Evolutionary conservation across 768 basidiomycete species (phyloP), one percentile per base, ranked within the genome.

Genomic region (Xanthoconium stramineum): DNA sequence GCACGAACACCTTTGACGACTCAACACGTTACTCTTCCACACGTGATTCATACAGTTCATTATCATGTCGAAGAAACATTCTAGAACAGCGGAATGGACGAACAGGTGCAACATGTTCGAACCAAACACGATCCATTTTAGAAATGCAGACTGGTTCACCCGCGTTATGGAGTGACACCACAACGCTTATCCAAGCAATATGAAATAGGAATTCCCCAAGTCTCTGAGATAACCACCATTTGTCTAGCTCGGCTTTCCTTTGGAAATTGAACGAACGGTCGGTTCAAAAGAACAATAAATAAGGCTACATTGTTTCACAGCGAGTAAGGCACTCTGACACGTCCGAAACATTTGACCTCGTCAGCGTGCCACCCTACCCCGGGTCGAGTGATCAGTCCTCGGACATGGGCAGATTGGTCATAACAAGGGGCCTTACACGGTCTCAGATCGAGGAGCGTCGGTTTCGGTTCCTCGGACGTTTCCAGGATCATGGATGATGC

Each of bases 21-120:
- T 35, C 28, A 62, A 53, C 61, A 37, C 50, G 46, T 44, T 29
- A 10, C 35, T 15, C 33, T 40, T 11, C 19, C 37, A 7, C 62
- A 49, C 29, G 50, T 58, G 55, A 56, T 53, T 55, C 37, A 5
- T 9, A n/a, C 37, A 36, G 32, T 40, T 17, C 19, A 19, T 12
- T 6, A 28, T 42, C 29, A 3, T 6, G 24, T 24, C 4, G 2
- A 24, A 47, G 3, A 30, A 5, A 19, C 44, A 40, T 54, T 63
- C 64, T 44, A 54, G 61, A 66, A 60, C 15, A 9, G 20, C 38
- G 38, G 50, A 51, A 51, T 13, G 32, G 19, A 53, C 7, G 29
- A 45, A 30, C 29, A 29, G 44, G 19, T 13, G 13, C 37, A 38
- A 13, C 36, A 38, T 24, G 2, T 24, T 24, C 24, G 24, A 24